Evolutionary conservation across 495 filamentous ascomycete genomes (phyloP), one percentile per base, ranked within the genome.

Genomic region (Neurospora sp.): DNA sequence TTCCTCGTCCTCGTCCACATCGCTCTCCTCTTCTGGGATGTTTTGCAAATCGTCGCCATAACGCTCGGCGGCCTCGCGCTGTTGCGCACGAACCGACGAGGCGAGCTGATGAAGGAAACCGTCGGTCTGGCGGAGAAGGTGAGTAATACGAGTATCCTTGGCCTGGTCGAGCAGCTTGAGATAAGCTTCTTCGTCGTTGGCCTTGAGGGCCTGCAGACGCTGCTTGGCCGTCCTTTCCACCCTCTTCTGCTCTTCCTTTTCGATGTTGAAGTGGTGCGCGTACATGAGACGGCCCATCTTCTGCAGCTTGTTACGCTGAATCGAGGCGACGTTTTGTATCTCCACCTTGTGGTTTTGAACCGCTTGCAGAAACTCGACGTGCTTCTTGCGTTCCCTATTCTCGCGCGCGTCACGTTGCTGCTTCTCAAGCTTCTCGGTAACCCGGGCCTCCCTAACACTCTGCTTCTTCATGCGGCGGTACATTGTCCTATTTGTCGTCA

Each of bases 111-210:
- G 92, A 82, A 99, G 87, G 88, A 98, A 99, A 69, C 93, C 94
- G 81, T 99, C 95, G 40, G 96, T 99, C 83, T 99, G 96, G 76
- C 91, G 92, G 40, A 99, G 89, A 74, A 99, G 87, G 80, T 99
- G 96, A 18, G 96, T 96, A 77, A 99, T 98, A 90, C 96, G 95
- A 27, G 94, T 97, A 86, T 99, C 96, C 85, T 99, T 99, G 74
- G 96, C 96, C 80, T 99, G 95, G 79, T 95, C 96, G 76, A 99
- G 90, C 75, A 99, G 86, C 80, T 97, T 98, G 78, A 98, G 86
- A 80, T 99, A 99, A 0, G 96, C 96, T 82, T 97, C 96, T 86
- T 99, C 96, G 82, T 99, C 95, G 89, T 99, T 97, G 77, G 95
- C 94, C 84, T 97, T 98, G 83, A 99, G 86, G 39, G 96, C 96